Evolutionary conservation across 768 basidiomycete genomes (phyloP).

Genomic region (Cubamyces lactineus): DNA sequence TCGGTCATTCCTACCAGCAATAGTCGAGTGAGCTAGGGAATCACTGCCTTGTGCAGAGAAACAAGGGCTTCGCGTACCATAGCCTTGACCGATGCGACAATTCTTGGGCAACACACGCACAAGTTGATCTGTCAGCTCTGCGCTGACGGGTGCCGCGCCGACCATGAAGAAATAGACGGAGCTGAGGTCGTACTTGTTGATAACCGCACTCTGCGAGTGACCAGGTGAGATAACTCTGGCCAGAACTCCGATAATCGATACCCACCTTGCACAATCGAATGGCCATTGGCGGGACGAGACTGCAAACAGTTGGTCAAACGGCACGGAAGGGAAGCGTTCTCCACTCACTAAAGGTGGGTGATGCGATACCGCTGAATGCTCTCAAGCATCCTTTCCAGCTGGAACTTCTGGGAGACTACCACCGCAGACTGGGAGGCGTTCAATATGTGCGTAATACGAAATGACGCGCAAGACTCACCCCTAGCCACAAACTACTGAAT

Average conservation of each 20-base stretch:
- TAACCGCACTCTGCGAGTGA: conserved; percentile 30
- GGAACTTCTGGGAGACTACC: conserved; percentile 38
- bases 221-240: not conserved
- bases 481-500: conserved; percentile 18
- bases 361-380: conserved; percentile 39
- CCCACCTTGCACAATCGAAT: conserved; percentile 38
- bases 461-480: conserved; percentile 7
- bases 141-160: conserved; percentile 41
- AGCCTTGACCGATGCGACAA: conserved; percentile 56
- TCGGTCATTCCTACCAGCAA: conserved; percentile 83
- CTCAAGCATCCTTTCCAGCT: conserved; percentile 34
- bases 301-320: not conserved
- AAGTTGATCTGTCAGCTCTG: conserved; percentile 44
- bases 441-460: not conserved
- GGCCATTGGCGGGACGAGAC: conserved; percentile 38
- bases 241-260: too few species aligned
- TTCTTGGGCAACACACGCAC: conserved; percentile 53
- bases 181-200: conserved; percentile 38
- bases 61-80: conserved; percentile 43
- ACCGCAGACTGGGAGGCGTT: conserved; percentile 26
- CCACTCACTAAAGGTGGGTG: conserved; percentile 33
- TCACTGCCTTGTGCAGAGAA: not conserved
- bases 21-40: too few species aligned
- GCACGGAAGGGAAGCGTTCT: not conserved
- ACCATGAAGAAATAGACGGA: conserved; percentile 34